These are phyloP conservation scores for Trifolium repens DNA, from an alignment of 306 rosid genomes.

Conservation along the genomic window DNA sequence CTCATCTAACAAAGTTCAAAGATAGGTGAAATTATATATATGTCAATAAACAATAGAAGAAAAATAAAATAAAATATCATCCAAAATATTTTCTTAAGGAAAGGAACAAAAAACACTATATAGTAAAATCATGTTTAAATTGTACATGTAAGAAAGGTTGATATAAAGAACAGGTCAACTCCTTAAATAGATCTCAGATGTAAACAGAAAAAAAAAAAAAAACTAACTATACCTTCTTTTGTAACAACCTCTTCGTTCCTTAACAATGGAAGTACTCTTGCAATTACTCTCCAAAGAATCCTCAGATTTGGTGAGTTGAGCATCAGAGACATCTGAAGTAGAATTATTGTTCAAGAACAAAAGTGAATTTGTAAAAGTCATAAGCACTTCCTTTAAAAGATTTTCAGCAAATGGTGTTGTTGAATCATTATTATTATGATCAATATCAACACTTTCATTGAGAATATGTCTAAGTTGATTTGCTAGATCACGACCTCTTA, in stretches of 20 bases:
- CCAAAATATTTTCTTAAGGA: neutral
- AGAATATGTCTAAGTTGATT: conserved; percentile 44
- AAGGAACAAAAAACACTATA: neutral
- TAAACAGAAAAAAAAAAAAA: neutral
- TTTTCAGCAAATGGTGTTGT: conserved; percentile 38
- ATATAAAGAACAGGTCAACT: neutral
- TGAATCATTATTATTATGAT: neutral
- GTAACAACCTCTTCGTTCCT: conserved; percentile 58
- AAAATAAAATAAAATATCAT: neutral
- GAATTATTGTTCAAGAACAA: conserved; percentile 33
- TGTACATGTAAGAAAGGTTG: neutral
- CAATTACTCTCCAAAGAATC: conserved; percentile 55
- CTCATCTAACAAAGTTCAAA: conserved; percentile 9
- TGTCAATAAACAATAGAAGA: neutral
- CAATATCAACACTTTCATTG: neutral
- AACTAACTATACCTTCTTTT: conserved; percentile 61
- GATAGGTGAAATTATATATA: conserved; percentile 5
- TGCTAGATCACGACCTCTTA: conserved; percentile 49
- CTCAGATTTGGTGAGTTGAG: conserved; percentile 43
- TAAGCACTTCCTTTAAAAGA: conserved; percentile 46
- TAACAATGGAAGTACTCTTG: conserved; percentile 35
- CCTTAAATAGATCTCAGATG: neutral
- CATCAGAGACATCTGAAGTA: conserved; percentile 11
- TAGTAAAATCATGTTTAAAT: neutral
- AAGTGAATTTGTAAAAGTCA: conserved; percentile 52